Base-by-base conservation (phyloP, 805 yeast genomes). In the Lipomyces starkeyi region DNA sequence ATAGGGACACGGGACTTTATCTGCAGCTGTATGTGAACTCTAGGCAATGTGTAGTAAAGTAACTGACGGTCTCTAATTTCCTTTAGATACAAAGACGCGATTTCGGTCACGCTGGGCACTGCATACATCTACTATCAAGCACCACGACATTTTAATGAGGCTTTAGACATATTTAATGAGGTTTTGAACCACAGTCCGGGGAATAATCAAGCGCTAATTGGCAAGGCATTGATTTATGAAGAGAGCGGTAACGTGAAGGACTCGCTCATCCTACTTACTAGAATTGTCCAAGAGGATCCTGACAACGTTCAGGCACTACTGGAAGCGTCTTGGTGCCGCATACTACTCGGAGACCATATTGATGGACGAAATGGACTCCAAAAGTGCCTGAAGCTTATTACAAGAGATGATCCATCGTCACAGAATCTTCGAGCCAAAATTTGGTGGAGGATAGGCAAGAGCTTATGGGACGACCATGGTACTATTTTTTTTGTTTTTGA, bases 41-140 rank as follows among this genome's bases (percentile, higher is more conserved):
- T 20, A 14, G 25, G n/a, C 9, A 9, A 17, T 54, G 11, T 54
- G 7, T 22, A 22, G 20, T 8, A 14, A n/a, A 54, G 32, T 6
- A 17, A 9, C 1, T 14, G 32, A 54, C 0, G 3, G 3, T 20
- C 22, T 27, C 35, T 27, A 22, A 29, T 27, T 7, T 11, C n/a
- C 11, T 32, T n/a, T 37, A 57, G 58, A 8, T 59, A 49, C 40
- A 58, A 55, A 7, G 63, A 59, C 29, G 62, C 71, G n/a, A 63
- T 62, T 35, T 34, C 58, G 27, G 63, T 59, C 52, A 47, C 86
- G 29, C 81, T 91, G 64, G 98, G 95, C 0, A 85, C 88, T 0
- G 84, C 90, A 0, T 91, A 93, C 75, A 91, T 97, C 0, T 89
- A 91, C 75, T 85, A 88, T 74, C 97, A 94, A 76, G 90, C 98